Base-by-base conservation (phyloP, 164 flowering plant genomes). In the Dillenia turbinata region DNA sequence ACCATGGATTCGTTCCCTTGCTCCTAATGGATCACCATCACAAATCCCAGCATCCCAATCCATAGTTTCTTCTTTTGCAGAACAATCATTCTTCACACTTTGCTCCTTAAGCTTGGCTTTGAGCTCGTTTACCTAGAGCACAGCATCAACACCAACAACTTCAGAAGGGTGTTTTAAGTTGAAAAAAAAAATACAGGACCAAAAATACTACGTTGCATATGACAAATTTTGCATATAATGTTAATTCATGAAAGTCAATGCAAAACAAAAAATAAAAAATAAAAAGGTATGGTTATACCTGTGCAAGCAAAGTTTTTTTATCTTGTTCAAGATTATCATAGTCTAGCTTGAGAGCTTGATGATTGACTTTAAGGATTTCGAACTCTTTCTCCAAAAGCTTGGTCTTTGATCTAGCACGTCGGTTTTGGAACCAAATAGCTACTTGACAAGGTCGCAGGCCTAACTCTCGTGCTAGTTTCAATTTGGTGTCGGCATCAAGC, bases 381-480 rank as follows among this genome's bases (percentile, higher is more conserved):
- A 70, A 73, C 8, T 77, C 77, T 52, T 47, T 67, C 71, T 77
- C 80, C 64, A 77, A 54, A 59, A 67, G 70, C 73, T 77, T 77
- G 3, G 73, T 73, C 56, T 73, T 77, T 70, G 70, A 77, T 0
- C 80, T 69, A 3, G 80, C 80, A 0, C 80, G 69, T 24, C 80
- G 80, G 55, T 77, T 77, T 44, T 77, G 80, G 68, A 77, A 77
- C 80, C 80, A 77, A 47, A 73, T 69, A 2, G 80, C 75, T 2
- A 77, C 72, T 43, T 77, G 80, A 26, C 80, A 47, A 1, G 80
- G 80, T 26, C 73, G 75, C 40, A 77, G 75, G 57, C 75, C 80
- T 13, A 77, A 49, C 15, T 77, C 77, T 44, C 68, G 64, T 0
- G 77, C 80, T 8, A 77, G 15, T 57, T 65, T 73, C 15, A 40